phyloP scores from a whole-genome alignment of 352 stramenopile species.

The Aphanomyces stellatus region DNA sequence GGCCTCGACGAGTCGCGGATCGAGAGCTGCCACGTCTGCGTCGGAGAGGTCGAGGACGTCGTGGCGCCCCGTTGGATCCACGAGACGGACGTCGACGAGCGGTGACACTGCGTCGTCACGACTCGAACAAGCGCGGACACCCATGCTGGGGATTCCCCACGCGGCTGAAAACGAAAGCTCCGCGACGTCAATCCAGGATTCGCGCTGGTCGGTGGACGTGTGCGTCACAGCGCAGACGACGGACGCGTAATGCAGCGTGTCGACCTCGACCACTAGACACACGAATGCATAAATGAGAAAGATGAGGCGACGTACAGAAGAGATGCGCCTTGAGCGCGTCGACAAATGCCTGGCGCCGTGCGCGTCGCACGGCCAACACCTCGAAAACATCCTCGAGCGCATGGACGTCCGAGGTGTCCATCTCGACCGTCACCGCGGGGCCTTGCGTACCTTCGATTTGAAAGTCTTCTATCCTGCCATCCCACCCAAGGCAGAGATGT shows the following conservation, averaged over 20 bases:
- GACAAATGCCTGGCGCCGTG: not conserved
- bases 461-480: not conserved
- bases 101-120: not conserved
- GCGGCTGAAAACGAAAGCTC: not conserved
- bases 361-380: not conserved
- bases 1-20: not conserved
- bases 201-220: not conserved
- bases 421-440: not conserved
- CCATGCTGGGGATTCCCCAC: slow-evolving; percentile 6
- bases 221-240: not conserved
- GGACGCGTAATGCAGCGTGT: not conserved
- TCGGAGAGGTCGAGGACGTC: not conserved
- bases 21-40: not conserved
- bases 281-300: not conserved
- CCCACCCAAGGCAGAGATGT: not conserved
- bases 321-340: not conserved
- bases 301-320: not conserved
- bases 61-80: not conserved
- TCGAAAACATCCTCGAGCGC: not conserved
- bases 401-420: not conserved
- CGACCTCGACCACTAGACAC: not conserved
- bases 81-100: not conserved
- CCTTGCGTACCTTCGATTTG: not conserved
- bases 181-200: slow-evolving; percentile 9
- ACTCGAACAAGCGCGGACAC: not conserved